phyloP scores from a whole-genome alignment of 2,329 filamentous ascomycete genomes.

The Penicillium sp. region DNA sequence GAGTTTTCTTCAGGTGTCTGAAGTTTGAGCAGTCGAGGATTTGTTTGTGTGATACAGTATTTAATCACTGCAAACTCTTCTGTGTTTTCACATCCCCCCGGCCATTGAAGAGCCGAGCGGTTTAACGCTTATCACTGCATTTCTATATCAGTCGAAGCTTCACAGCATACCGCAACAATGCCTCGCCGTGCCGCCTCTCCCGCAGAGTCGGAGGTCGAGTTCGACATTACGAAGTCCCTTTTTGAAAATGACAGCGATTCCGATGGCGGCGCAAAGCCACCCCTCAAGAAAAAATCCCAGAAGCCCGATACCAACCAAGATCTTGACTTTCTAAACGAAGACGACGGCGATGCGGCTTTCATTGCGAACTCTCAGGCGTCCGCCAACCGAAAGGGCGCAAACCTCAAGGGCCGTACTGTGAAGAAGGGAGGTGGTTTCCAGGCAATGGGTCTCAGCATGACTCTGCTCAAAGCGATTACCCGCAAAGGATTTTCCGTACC shows the following conservation, averaged over 20 bases:
- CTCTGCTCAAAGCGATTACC: conserved; percentile 84
- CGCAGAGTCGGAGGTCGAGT: conserved; percentile 80
- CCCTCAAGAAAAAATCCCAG: conserved; percentile 51
- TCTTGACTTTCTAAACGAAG: conserved; percentile 63
- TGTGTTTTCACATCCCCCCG: background rate
- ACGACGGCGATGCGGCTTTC: conserved; percentile 71
- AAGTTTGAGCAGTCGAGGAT: conserved; percentile 7
- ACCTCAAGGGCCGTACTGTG: conserved; percentile 77
- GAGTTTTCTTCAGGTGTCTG: conserved; percentile 11
- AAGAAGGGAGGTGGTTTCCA: conserved; percentile 98
- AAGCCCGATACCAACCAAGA: conserved; percentile 35
- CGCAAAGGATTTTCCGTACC: conserved; percentile 95
- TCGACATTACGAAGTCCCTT: conserved; percentile 81
- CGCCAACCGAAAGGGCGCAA: conserved; percentile 80
- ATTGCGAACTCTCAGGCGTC: conserved; percentile 86
- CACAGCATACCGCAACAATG: conserved; percentile 53
- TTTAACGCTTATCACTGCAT: conserved; percentile 13
- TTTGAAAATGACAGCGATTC: conserved; percentile 60
- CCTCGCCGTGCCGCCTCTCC: conserved; percentile 73
- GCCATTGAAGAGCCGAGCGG: conserved; percentile 5
- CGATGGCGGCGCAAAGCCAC: conserved; percentile 42
- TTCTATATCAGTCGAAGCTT: conserved; percentile 12
- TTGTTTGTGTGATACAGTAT: background rate
- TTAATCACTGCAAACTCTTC: background rate
- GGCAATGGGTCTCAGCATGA: conserved; percentile 82